Base-by-base conservation (phyloP, 2,329 filamentous ascomycete species). In the Pseudonectria foliicola region DNA sequence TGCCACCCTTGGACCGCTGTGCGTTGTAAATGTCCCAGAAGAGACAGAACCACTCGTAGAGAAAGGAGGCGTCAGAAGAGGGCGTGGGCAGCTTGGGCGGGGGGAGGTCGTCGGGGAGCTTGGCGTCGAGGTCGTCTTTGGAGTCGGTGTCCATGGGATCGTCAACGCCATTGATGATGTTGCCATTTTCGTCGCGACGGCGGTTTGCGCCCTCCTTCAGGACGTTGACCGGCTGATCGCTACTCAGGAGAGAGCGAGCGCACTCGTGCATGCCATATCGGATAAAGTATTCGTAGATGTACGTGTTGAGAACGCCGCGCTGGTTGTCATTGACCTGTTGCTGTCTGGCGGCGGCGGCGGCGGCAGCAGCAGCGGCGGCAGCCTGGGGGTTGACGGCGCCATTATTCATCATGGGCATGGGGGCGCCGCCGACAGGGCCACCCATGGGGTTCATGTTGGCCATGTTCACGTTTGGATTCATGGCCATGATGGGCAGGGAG, bases 21-120 rank as follows among this genome's bases (percentile, higher is more conserved):
- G 87, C 86, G 55, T 80, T 80, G 62, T 85, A 93, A 50, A 96
- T 87, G 54, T 98, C 92, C 88, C 88, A 96, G 61, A 98, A 98
- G 34, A 95, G 75, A 55, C 82, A 86, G 68, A 93, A 98, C 92
- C 92, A 98, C 54, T 96, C 92, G 49, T 87, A 83, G n/a, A 98
- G 70, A 54, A 98, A 96, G 16, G 85, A 86, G 43, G 76, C 84
- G 52, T 82, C 83, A 35, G 73, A 73, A 41, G 70, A 70, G 31
- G 75, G 73, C 56, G 70, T 73, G 10, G 80, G 78, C 6, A 87
- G 68, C 43, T 78, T 79, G 10, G 87, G 81, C 6, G 76, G 71
- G 4, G 90, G 90, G 26, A 96, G 72, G 54, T 94, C 88, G 38
- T 81, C 76, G 1, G 85, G 85, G 28, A 83, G 73, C 57, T 90